Base-by-base conservation (phyloP, 345 rosid species). In the Citrus sp. region DNA sequence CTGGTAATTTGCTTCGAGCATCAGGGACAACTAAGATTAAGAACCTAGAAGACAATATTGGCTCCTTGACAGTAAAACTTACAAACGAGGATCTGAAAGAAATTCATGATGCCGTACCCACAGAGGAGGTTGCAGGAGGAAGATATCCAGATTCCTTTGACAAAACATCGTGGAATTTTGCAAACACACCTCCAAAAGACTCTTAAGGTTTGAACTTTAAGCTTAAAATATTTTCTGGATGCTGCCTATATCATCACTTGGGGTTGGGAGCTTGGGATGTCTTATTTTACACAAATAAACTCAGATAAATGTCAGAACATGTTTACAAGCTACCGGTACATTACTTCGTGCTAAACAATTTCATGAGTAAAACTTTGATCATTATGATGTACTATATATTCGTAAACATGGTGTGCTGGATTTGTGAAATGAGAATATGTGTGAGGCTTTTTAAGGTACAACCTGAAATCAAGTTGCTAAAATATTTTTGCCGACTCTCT, bases 11-110 rank as follows among this genome's bases (percentile, higher is more conserved):
- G 61, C 19, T 9, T 46, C 12, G n/a, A 62, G n/a, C 64, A 72
- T 27, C 58, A 79, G 85, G 85, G 18, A 82, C 85, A 56, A 83
- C 85, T 0, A 83, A 79, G 80, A 76, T 79, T 9, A 77, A 73
- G 40, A 80, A 83, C 69, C 66, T 80, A 3, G 62, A 66, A 0
- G 55, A 70, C 51, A 83, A 80, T 25, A 77, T 77, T 16, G 70
- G 64, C 25, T 74, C 83, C n/a, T 25, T 73, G 60, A 62, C 40
- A n/a, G 51, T 80, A 73, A 72, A 80, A 59, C 76, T 80, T 3
- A 73, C 76, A 24, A 34, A 76, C 10, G 77, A 66, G 21, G 86
- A 83, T 32, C 28, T 80, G 19, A 72, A 76, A 38, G 85, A 79
- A 74, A 73, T 83, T 4, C 49, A 62, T n/a, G 73, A 67, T 34